Evolutionary conservation across 768 basidiomycete species (phyloP).

Genomic region (Suillus paluster): DNA sequence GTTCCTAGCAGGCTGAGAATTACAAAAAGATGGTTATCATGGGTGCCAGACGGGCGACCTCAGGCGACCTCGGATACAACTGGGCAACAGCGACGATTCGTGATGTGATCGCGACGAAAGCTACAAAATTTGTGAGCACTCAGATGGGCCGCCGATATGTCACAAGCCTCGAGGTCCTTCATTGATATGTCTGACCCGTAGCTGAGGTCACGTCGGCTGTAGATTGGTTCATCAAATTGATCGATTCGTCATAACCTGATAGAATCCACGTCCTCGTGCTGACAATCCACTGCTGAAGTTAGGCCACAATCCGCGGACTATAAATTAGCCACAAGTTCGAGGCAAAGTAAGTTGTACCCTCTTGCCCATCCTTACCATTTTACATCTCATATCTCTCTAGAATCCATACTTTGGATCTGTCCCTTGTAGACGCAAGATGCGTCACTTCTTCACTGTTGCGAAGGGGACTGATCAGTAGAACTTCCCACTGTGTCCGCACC

Average conservation of each 20-base stretch:
- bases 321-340: constrained; percentile 2
- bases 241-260: constrained; percentile 2
- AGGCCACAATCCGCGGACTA: constrained; percentile 1
- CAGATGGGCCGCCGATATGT: not conserved
- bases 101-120: not conserved
- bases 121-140: not conserved
- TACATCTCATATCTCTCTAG: not conserved
- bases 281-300: not conserved
- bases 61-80: not conserved
- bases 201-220: not conserved
- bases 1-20: constrained; percentile 3
- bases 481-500: not conserved
- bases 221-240: constrained; percentile 1
- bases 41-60: not conserved
- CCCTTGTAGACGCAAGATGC: too few species aligned
- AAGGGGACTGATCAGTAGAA: not conserved
- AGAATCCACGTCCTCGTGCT: not conserved
- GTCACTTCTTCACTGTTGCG: not conserved
- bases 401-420: not conserved
- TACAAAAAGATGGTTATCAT: not conserved
- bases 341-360: not conserved
- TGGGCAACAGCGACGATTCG: not conserved
- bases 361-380: not conserved
- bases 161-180: constrained; percentile 6
- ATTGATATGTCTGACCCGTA: not conserved